These are phyloP conservation scores for Cylindrotheca closterium DNA, from an alignment of 108 stramenopile genomes.

Conservation along the genomic window DNA sequence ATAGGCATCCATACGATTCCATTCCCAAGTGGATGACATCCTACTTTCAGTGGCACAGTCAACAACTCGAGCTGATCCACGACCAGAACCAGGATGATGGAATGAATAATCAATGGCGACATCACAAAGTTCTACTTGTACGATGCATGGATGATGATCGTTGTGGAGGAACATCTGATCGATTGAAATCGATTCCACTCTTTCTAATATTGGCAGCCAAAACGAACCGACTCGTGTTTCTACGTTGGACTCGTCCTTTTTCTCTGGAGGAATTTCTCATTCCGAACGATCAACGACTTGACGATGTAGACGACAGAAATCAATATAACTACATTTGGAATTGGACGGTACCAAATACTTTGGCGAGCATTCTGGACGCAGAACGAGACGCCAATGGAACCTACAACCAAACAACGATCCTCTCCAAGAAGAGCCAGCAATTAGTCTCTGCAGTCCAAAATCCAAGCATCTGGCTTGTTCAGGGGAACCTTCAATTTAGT, in stretches of 20 bases:
- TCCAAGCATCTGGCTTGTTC: slow-evolving; percentile 21
- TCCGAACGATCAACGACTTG: slow-evolving; percentile 16
- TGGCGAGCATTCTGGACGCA: slow-evolving; percentile 7
- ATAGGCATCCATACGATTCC: not conserved
- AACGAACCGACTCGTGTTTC: slow-evolving; percentile 38
- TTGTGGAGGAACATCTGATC: slow-evolving; percentile 56
- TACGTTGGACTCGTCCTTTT: slow-evolving; percentile 45
- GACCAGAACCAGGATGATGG: not conserved
- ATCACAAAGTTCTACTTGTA: slow-evolving; percentile 33
- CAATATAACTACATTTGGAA: too few relatives aligned
- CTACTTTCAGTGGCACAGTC: slow-evolving; percentile 42
- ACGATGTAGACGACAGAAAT: too few relatives aligned
- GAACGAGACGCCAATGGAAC: not conserved
- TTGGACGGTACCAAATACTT: slow-evolving; percentile 25
- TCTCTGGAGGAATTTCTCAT: slow-evolving; percentile 43
- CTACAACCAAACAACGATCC: not conserved
- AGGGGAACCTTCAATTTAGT: slow-evolving; percentile 24
- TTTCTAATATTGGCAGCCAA: slow-evolving; percentile 33
- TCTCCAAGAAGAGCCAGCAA: not conserved
- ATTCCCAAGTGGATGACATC: slow-evolving; percentile 38
- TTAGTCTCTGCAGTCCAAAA: not conserved
- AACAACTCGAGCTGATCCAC: slow-evolving; percentile 5
- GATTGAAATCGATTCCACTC: slow-evolving; percentile 42
- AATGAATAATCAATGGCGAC: slow-evolving; percentile 22
- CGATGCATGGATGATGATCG: slow-evolving; percentile 28